Evolutionary conservation across 208 protist genomes (phyloP).

Genomic region (Leishmania martiniquensis): DNA sequence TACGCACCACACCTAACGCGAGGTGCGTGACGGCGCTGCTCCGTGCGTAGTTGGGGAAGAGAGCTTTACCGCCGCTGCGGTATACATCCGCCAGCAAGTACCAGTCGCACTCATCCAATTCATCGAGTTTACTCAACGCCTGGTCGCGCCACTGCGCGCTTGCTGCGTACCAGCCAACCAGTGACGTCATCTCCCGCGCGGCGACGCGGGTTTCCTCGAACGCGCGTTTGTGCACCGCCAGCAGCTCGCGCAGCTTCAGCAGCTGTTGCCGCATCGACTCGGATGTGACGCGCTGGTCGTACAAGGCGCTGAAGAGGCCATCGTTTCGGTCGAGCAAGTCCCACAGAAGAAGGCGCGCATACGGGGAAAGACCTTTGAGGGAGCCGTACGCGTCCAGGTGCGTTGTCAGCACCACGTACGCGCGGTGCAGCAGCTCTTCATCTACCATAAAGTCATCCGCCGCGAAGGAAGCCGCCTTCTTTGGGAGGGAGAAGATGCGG

Average conservation of each 20-base stretch:
- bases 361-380: constrained; percentile 66
- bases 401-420: constrained; percentile 59
- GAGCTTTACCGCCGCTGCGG: constrained; percentile 31
- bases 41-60: constrained; percentile 81
- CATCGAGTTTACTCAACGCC: constrained; percentile 56
- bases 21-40: constrained; percentile 36
- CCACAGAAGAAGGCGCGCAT: constrained; percentile 72
- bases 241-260: constrained; percentile 26
- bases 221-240: constrained; percentile 25
- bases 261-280: constrained; percentile 36
- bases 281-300: constrained; percentile 31
- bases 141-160: constrained; percentile 90
- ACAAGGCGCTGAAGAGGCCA: constrained; percentile 45
- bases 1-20: constrained; percentile 50
- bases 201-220: constrained; percentile 43
- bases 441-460: constrained; percentile 88
- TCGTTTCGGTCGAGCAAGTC: constrained; percentile 73
- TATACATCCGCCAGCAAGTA: constrained; percentile 62
- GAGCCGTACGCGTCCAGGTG: constrained; percentile 81
- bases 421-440: constrained; percentile 80
- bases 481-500: constrained; percentile 85
- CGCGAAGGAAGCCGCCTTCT: constrained; percentile 71
- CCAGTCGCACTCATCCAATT: constrained; percentile 76
- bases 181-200: constrained; percentile 50
- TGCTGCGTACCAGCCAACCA: constrained; percentile 79